phyloP scores from a whole-genome alignment of 176 grass and related monocot species.

The Zea luxurians region DNA sequence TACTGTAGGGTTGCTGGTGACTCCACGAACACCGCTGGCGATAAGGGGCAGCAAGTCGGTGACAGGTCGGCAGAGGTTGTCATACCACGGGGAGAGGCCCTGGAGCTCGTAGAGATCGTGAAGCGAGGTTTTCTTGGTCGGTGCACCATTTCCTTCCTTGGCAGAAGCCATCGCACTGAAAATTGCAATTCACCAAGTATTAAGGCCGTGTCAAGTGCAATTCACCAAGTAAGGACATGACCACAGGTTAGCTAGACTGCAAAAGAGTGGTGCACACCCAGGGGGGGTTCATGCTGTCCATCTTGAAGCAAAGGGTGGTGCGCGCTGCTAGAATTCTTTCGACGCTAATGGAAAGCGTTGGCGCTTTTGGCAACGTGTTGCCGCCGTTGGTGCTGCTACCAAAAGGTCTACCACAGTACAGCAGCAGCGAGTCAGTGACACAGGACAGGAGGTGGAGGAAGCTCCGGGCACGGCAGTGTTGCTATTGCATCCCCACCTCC shows the following conservation, averaged over 20 bases:
- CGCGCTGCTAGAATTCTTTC: background rate
- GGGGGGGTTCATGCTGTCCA: background rate
- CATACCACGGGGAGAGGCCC: slow-evolving; percentile 96
- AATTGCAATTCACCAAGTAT: background rate
- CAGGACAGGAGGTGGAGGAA: background rate
- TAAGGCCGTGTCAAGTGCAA: background rate
- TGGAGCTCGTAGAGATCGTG: slow-evolving; percentile 89
- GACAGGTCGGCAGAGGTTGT: slow-evolving; percentile 95
- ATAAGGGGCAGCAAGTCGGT: slow-evolving; percentile 89
- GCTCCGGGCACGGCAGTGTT: slow-evolving; percentile 3
- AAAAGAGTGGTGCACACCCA: too few relatives aligned
- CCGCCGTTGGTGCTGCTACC: background rate
- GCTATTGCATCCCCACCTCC: background rate
- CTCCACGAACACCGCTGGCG: slow-evolving; percentile 74
- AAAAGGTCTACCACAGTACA: background rate
- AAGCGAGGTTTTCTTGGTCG: slow-evolving; percentile 64
- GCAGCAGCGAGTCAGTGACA: background rate
- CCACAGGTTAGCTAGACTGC: background rate
- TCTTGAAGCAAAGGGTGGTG: too few relatives aligned
- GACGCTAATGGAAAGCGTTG: background rate
- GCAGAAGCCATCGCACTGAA: slow-evolving; percentile 55
- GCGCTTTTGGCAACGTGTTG: background rate
- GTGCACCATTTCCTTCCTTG: slow-evolving; percentile 69
- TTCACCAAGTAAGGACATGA: background rate
- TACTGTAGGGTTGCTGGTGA: slow-evolving; percentile 99